A percentile compares a stretch with the other conserved stretches of the same genome.
Evolutionary conservation across 1,284 basidiomycete species (phyloP).

Genomic region (Ceratobasidium sp.): DNA sequence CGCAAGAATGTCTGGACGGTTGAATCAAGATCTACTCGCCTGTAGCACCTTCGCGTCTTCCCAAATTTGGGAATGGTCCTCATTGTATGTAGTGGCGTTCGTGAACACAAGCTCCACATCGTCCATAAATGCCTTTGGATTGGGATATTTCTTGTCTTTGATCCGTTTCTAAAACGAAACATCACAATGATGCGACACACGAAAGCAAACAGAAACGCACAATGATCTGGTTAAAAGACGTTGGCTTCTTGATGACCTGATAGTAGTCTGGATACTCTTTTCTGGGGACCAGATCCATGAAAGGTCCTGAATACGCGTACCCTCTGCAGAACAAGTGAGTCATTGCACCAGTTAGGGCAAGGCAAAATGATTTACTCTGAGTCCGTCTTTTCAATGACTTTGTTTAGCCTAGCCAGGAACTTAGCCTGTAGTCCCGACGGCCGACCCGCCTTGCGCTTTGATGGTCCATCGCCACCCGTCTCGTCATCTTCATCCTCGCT

Average conservation of each 20-base stretch:
- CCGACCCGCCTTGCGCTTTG: conserved; percentile 58
- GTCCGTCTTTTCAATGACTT: conserved; percentile 72
- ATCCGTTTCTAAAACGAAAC: conserved; percentile 66
- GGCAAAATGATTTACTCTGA: conserved; percentile 57
- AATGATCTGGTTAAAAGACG: conserved; percentile 80
- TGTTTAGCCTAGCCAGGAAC: conserved; percentile 61
- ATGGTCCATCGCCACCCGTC: conserved; percentile 49
- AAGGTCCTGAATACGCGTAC: conserved; percentile 73
- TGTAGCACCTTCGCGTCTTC: conserved; percentile 71
- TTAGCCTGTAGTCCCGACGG: conserved; percentile 67
- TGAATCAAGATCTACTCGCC: conserved; percentile 53
- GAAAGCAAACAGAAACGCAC: conserved; percentile 57
- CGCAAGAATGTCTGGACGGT: neutral
- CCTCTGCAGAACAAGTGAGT: conserved; percentile 56
- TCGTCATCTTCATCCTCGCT: conserved; percentile 54
- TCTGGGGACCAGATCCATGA: conserved; percentile 83
- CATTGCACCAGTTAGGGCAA: too few species aligned
- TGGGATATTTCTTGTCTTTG: conserved; percentile 74
- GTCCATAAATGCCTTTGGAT: conserved; percentile 73
- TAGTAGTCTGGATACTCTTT: conserved; percentile 87
- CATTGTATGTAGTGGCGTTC: conserved; percentile 87
- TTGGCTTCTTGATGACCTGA: conserved; percentile 80
- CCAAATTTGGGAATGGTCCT: conserved; percentile 77
- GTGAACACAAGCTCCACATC: conserved; percentile 90
- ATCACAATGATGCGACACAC: neutral